phyloP scores from a whole-genome alignment of 2,329 filamentous ascomycete species.

The Fusarium scirpi region DNA sequence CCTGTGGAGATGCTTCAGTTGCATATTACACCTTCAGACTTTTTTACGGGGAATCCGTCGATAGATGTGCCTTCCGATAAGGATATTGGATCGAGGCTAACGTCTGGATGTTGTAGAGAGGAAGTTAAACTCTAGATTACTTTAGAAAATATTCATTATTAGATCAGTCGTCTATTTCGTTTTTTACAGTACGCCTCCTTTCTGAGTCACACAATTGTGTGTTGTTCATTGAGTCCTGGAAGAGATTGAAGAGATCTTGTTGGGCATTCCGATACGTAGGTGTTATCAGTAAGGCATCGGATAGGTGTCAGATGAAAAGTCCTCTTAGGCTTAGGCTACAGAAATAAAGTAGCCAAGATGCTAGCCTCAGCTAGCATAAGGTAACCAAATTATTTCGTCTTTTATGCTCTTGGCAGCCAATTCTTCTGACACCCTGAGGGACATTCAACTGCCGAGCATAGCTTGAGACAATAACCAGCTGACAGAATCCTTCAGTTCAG shows the following conservation, averaged over 20 bases:
- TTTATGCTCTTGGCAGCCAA: no score
- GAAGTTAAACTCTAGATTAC: conserved; percentile 7
- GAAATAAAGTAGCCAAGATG: no score
- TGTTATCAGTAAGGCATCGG: no score
- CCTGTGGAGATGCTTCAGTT: conserved; percentile 21
- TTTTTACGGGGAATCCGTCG: conserved; percentile 11
- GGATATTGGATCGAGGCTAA: conserved; percentile 17
- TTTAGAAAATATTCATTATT: not conserved
- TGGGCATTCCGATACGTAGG: not conserved
- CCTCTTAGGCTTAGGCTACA: no score
- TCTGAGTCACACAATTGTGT: fast-evolving
- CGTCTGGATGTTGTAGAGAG: conserved; percentile 10
- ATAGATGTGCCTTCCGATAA: conserved; percentile 19
- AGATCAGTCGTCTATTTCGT: fast-evolving
- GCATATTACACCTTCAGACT: conserved; percentile 16
- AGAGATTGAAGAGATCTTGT: no score
- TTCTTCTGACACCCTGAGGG: not conserved
- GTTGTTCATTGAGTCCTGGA: not conserved
- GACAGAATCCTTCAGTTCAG: not conserved
- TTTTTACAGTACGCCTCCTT: fast-evolving
- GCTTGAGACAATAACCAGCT: not conserved
- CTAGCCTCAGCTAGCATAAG: no score
- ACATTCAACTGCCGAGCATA: not conserved
- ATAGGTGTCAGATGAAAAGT: no score
- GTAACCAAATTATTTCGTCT: no score